Percentiles rank a stretch among this genome's conserved stretches.
Conservation (phyloP, 2,329 filamentous ascomycete species). For the Daldinia sp. region DNA sequence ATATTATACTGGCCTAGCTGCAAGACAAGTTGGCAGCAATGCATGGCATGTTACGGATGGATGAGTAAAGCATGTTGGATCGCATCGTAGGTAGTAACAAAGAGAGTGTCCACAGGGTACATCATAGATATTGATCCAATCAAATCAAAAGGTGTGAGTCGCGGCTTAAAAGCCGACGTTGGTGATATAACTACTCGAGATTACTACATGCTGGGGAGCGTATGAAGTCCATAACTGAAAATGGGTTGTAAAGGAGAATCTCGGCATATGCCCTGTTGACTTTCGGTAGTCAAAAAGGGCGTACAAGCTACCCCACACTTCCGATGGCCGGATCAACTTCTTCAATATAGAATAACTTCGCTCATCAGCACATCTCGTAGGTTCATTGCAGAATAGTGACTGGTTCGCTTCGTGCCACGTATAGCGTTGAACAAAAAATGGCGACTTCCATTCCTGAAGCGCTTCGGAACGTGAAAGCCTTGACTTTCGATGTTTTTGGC, state of each 20-base stretch:
- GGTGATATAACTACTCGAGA: neutral
- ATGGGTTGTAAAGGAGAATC: constrained; percentile 7
- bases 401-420: neutral
- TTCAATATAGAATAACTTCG: constrained; percentile 7
- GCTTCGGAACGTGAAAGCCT: constrained; percentile 61
- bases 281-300: constrained; percentile 21
- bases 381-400: neutral
- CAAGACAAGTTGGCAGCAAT: neutral
- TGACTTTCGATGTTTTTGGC: constrained; percentile 83
- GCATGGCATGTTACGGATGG: neutral
- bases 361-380: constrained; percentile 6
- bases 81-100: neutral
- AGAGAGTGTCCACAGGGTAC: neutral
- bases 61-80: neutral
- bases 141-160: neutral
- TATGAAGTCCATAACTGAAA: neutral
- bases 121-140: neutral
- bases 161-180: neutral
- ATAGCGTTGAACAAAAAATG: constrained; percentile 18
- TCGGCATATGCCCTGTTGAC: constrained; percentile 17
- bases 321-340: constrained; percentile 33
- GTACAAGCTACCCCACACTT: constrained; percentile 25
- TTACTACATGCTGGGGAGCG: neutral
- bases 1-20: neutral
- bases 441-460: constrained; percentile 32